These are phyloP conservation scores for Plasmodium yoelii DNA, from an alignment of 169 alveolate genomes.

Conservation along the genomic window DNA sequence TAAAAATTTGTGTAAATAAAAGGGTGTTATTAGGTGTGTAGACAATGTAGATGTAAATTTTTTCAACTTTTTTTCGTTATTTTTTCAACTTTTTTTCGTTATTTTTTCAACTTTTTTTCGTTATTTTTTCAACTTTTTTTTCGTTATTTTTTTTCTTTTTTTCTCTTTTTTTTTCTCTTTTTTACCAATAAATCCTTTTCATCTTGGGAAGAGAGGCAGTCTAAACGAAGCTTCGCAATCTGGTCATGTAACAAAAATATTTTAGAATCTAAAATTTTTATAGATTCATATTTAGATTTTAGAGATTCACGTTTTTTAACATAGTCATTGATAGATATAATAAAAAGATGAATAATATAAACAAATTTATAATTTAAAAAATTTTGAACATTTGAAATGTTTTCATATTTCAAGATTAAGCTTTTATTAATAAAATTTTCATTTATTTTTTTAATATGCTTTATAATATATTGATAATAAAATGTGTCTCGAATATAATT, in stretches of 20 bases:
- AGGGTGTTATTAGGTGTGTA: neutral
- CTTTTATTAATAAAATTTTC: constrained; percentile 7
- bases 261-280: neutral
- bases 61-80: neutral
- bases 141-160: neutral
- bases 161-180: neutral
- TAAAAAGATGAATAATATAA: constrained; percentile 1
- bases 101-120: neutral
- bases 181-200: neutral
- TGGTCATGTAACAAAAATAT: neutral
- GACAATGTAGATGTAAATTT: neutral
- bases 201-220: neutral
- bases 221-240: neutral
- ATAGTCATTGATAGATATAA: constrained; percentile 46
- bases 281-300: neutral
- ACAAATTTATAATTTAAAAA: constrained; percentile 29
- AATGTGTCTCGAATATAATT: constrained; percentile 13
- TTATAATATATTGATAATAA: constrained; percentile 3
- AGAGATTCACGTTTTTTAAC: constrained; percentile 15
- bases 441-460: constrained; percentile 3
- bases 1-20: neutral
- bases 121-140: neutral
- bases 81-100: neutral
- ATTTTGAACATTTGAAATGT: constrained; percentile 46
- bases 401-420: constrained; percentile 46